Evolutionary conservation across 192 early-diverging fungal genomes (phyloP), one percentile per base, ranked within the genome.

Genomic region (Allomyces macrogynus): DNA sequence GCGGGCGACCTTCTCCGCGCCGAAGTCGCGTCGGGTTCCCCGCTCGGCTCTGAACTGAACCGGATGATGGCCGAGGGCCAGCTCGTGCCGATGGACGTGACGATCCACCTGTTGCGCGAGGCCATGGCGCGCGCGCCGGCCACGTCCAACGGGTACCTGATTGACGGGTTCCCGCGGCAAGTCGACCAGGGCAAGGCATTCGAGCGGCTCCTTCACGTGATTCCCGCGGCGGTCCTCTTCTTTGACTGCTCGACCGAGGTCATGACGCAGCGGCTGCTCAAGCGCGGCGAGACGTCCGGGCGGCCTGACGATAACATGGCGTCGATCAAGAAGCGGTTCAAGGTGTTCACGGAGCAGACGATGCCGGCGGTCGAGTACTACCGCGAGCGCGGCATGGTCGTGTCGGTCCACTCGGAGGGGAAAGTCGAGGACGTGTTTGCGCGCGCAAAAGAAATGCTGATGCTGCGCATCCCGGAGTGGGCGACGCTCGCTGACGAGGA

Each of bases 151-250:
- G 84, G 79, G 11, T 78, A 75, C 64, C 70, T 86, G 57, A 73
- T 86, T 27, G 84, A 86, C 66, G 84, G 84, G 43, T 86, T 81
- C 69, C 84, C 84, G 20, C 67, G 84, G 10, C 73, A 76, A 44
- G 69, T 86, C 60, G 81, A 83, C 43, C 84, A 86, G 66, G 84
- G 81, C 0, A 42, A 44, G 18, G 62, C 63, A 26, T 74, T 74
- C 68, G 73, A 74, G 62, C 25, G 63, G 14, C 27, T 57, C 1
- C 2, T 10, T 68, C 69, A 11, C 27, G 57, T 18, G 18, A 16
- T 43, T 66, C 42, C 22, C 62, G 73, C 69, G 16, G 71, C 76
- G 61, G 73, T 76, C 23, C 70, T 83, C 42, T 81, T 70, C 69
- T 83, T 81, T 67, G 64, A 69, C n/a, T 83, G 83, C 64, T 72